Evolutionary conservation across 1,139 yeast species (phyloP).

Genomic region (Saccharomycopsis phalli): DNA sequence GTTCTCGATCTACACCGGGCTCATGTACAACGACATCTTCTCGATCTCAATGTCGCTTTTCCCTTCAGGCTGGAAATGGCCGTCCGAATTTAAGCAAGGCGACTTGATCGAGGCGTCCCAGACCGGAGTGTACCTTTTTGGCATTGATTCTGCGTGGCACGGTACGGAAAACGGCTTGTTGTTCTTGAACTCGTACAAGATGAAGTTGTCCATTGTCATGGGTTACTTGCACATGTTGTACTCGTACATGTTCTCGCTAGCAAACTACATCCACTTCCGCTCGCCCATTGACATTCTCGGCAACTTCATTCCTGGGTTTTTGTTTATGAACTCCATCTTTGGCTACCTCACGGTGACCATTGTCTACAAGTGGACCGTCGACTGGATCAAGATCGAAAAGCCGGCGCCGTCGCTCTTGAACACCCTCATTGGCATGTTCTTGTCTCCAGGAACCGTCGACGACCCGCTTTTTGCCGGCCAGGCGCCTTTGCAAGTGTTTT

Average conservation of each 20-base stretch:
- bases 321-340: slow-evolving; percentile 77
- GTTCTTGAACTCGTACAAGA: slow-evolving; percentile 71
- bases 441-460: slow-evolving; percentile 65
- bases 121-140: slow-evolving; percentile 55
- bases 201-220: slow-evolving; percentile 74
- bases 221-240: slow-evolving; percentile 75
- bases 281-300: slow-evolving; percentile 63
- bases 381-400: slow-evolving; percentile 59
- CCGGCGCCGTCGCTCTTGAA: slow-evolving; percentile 77
- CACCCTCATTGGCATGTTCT: slow-evolving; percentile 75
- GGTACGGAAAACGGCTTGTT: slow-evolving; percentile 69
- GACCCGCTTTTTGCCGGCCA: slow-evolving; percentile 62
- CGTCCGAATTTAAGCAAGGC: slow-evolving; percentile 47
- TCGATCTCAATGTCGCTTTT: slow-evolving; percentile 71
- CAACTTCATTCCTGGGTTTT: slow-evolving; percentile 68
- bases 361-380: slow-evolving; percentile 69
- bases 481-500: slow-evolving; percentile 47
- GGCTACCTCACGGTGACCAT: slow-evolving; percentile 68
- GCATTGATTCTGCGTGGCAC: slow-evolving; percentile 75
- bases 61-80: slow-evolving; percentile 72
- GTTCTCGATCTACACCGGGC: slow-evolving; percentile 73
- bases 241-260: slow-evolving; percentile 59
- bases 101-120: slow-evolving; percentile 46
- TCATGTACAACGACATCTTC: slow-evolving; percentile 67
- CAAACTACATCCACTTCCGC: slow-evolving; percentile 49